Evolutionary conservation across 352 stramenopile species (phyloP), one percentile per base, ranked within the genome.

Genomic region (Phytophthora pisi): DNA sequence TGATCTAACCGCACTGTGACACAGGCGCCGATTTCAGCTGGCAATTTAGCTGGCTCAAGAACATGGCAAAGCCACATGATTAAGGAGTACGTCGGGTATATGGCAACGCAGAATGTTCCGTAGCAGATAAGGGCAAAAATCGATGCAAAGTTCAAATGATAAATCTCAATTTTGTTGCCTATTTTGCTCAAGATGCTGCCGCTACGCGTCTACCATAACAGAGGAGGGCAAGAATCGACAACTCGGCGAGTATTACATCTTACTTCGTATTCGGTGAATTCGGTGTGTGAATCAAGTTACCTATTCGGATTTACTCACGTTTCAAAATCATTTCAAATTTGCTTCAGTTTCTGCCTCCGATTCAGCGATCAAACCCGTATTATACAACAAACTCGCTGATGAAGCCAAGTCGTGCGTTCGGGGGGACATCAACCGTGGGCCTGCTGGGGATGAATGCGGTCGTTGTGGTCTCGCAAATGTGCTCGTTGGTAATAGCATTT

Each of bases 361-460:
- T 51, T 58, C 38, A 60, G 36, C n/a, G n/a, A 64, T 42, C 11
- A 56, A 15, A 1, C 15, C 10, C 15, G 38, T 7, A 57, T 4
- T 57, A 16, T 47, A 10, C n/a, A 68, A 15, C 16, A 36, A 58
- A 26, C 58, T 63, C 16, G 64, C 26, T 6, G 65, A 76, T 30
- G 78, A 77, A 24, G 38, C 52, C 2, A 79, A 63, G 6, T 67
- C 70, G 6, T 72, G 72, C 26, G 7, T 61, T 59, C 70, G 70
- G 3, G 70, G 66, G 3, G 66, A 74, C 43, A 66, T 64, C 2
- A 68, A 68, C 28, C 74, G 71, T 16, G 67, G 63, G 2, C 65
- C 69, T 56, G 70, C 78, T 8, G 81, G 79, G 16, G 79, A 89
- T 4, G 81, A 89, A 50, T 88, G 81, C 8, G 81, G 81, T 40